Evolutionary conservation across 2,329 filamentous ascomycete genomes (phyloP), one percentile per base, ranked within the genome.

Genomic region (Fusarium oligoseptatum): DNA sequence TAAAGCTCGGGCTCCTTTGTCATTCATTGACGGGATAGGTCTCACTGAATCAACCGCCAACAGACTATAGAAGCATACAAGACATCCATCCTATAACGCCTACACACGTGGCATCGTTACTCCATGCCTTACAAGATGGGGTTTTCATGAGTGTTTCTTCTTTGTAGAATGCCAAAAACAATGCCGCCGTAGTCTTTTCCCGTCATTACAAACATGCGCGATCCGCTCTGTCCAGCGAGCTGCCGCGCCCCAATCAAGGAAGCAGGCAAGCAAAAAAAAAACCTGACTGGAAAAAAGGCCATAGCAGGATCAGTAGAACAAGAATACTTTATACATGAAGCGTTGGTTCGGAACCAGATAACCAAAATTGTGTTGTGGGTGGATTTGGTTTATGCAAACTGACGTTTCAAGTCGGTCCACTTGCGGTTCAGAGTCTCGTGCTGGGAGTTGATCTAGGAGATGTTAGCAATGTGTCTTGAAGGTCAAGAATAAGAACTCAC

Each of bases 381-480:
- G 34, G 34, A 41, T 29, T 41, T 36, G 56, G 62, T n/a, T 74
- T 75, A 88, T 56, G 83, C 85, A 77, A 91, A 89, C 67, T 91
- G 89, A 60, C 86, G 85, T 83, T 88, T 90, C 73, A 96, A 85
- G 77, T 96, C 94, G 60, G 89, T 90, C 93, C 93, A 95, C 85
- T 93, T 95, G 77, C 93, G 91, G 72, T 87, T 91, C 50, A 96
- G 88, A 8, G 90, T 89, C 82, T 96, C 94, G 78, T 95, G 90
- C 73, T 89, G 85, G 32, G 90, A 85, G 78, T 93, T 93, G 75
- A 94, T 89, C 93, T 95, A 78, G 14, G 4, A 6, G 1, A 12
- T 58, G 67, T 80, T 60, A 80, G 77, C 52, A 43, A 62, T 32
- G 41, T 8, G 6, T 56, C 27, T 36, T 22, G 15, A 22, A 15